phyloP scores from a whole-genome alignment of 2,329 filamentous ascomycete species.

The Fonsecaea pedrosoi region DNA sequence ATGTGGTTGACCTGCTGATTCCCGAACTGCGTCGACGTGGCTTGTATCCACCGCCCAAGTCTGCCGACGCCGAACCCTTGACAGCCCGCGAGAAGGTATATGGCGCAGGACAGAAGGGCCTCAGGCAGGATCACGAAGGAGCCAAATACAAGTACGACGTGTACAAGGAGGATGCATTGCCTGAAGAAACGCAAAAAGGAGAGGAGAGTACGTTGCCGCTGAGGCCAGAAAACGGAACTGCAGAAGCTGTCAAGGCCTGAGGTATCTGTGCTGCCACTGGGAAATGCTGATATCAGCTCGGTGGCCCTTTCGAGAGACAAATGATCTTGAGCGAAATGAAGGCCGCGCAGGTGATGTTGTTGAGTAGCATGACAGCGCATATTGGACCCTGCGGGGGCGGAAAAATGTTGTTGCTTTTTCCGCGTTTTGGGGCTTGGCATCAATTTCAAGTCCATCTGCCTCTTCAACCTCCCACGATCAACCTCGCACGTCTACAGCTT shows the following conservation, averaged over 20 bases:
- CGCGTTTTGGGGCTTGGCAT: background rate
- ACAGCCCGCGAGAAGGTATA: conserved; percentile 68
- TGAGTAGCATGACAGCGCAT: background rate
- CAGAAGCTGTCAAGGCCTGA: conserved; percentile 1
- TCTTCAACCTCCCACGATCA: background rate
- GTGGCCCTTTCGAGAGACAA: background rate
- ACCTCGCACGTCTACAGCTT: background rate
- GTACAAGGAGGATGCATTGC: conserved; percentile 61
- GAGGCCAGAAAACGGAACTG: conserved; percentile 4
- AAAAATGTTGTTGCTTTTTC: background rate
- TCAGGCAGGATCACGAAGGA: conserved; percentile 66
- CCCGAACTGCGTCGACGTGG: conserved; percentile 56
- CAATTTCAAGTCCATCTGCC: background rate
- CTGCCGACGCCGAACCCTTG: conserved; percentile 46
- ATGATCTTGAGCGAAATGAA: background rate
- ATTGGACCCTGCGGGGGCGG: background rate
- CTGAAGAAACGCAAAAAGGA: conserved; percentile 20
- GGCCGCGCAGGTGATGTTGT: background rate
- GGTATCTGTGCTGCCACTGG: background rate
- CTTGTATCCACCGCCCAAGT: conserved; percentile 42
- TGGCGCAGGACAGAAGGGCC: conserved; percentile 62
- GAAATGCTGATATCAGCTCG: background rate
- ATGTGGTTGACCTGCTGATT: conserved; percentile 58
- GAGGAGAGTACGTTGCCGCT: conserved; percentile 12
- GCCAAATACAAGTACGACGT: conserved; percentile 67